Conservation (phyloP, 108 stramenopile genomes). For the Pseudonitzschia delicatissima region DNA sequence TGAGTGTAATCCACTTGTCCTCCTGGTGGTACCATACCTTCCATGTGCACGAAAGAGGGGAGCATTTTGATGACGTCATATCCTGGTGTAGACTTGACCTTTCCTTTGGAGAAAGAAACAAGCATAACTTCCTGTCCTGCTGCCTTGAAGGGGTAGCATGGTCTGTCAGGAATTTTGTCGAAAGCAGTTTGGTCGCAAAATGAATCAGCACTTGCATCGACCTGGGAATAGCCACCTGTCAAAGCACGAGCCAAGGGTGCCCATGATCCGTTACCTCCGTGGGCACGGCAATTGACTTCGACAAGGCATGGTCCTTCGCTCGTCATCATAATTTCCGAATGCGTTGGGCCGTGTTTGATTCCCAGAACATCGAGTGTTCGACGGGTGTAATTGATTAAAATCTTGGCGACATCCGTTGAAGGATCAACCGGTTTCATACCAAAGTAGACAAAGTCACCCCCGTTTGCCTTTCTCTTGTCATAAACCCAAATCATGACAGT, state of each 20-base stretch:
- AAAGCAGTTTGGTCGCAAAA: conserved; percentile 69
- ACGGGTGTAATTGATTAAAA: conserved; percentile 73
- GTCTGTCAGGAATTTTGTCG: conserved; percentile 47
- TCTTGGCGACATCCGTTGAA: conserved; percentile 56
- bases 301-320: conserved; percentile 87
- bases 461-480: conserved; percentile 87
- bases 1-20: conserved; percentile 61
- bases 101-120: conserved; percentile 69
- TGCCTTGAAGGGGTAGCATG: conserved; percentile 61
- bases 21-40: conserved; percentile 48
- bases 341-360: conserved; percentile 61
- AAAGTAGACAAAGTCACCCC: conserved; percentile 81
- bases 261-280: conserved; percentile 94
- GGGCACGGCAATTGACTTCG: conserved; percentile 92
- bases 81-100: conserved; percentile 63
- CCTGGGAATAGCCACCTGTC: conserved; percentile 77
- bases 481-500: conserved; percentile 90
- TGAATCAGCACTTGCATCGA: conserved; percentile 72
- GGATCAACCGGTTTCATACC: conserved; percentile 68
- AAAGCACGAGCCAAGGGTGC: conserved; percentile 62
- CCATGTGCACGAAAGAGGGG: conserved; percentile 68
- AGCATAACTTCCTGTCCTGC: conserved; percentile 58
- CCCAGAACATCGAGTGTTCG: conserved; percentile 66
- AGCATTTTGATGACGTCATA: conserved; percentile 67
- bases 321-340: conserved; percentile 81